Evolutionary conservation across 768 basidiomycete genomes (phyloP).

Genomic region (Leucosporidium yakuticum): DNA sequence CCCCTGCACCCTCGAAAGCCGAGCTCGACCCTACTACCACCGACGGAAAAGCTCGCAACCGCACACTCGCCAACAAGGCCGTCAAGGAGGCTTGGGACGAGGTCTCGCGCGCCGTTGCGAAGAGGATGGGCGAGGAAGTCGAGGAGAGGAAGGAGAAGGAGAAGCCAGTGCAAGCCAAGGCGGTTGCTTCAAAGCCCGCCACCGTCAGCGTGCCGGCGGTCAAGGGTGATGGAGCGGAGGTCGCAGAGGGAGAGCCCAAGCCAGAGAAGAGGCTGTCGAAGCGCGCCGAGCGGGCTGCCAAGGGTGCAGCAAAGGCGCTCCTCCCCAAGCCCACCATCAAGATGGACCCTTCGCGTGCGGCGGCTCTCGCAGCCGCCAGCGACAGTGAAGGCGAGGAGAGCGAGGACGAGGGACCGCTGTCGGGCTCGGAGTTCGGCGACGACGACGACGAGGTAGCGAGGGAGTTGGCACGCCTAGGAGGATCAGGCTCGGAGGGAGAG

Average conservation of each 20-base stretch:
- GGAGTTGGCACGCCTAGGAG: slow-evolving; percentile 14
- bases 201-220: not conserved
- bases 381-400: slow-evolving; percentile 4
- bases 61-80: slow-evolving; percentile 32
- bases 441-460: slow-evolving; percentile 27
- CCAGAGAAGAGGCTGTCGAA: slow-evolving; percentile 5
- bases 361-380: not conserved
- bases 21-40: slow-evolving; percentile 10
- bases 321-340: not conserved
- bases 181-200: not conserved
- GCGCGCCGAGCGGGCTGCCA: slow-evolving; percentile 11
- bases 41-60: slow-evolving; percentile 34
- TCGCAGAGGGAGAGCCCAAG: not conserved
- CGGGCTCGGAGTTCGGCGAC: slow-evolving; percentile 9
- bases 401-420: slow-evolving; percentile 23
- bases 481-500: slow-evolving; percentile 20
- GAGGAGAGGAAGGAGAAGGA: not conserved
- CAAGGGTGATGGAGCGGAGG: not conserved
- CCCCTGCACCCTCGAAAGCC: not conserved
- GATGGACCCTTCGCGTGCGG: slow-evolving; percentile 2
- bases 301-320: slow-evolving; percentile 4
- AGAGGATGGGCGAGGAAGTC: slow-evolving; percentile 25
- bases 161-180: not conserved
- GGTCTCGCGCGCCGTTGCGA: slow-evolving; percentile 18
- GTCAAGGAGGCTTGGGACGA: slow-evolving; percentile 31